Base-by-base conservation (phyloP, 768 basidiomycete species). In the Collybia nuda region DNA sequence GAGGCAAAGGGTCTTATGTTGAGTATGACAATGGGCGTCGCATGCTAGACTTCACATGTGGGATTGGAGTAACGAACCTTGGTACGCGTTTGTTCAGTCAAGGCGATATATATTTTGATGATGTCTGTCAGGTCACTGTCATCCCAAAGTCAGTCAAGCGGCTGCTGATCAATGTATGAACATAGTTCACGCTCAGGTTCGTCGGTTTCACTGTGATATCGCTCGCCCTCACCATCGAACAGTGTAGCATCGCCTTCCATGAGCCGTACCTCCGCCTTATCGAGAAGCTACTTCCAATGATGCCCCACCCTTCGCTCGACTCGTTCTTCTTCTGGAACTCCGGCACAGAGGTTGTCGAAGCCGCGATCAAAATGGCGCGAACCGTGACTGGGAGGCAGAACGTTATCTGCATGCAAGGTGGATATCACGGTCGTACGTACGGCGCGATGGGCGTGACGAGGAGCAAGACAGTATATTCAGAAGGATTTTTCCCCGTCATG, bases 271-370 rank as follows among this genome's bases (percentile, higher is more conserved):
- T 97, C 17, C 77, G 84, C 44, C 88, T 98, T 59, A 88, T 98
- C 61, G 81, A 96, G 66, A 80, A 80, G 48, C 78, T 98, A 6
- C 70, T 96, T 11, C 90, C 93, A 0, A 71, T 88, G 51, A 94
- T 98, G 93, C 95, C 95, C 2, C 73, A 95, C 69, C 78, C 85
- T 0, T 94, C 93, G 1, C 78, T 98, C 26, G 89, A 96, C 66
- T 91, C 91, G 21, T 98, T 98, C 79, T 97, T 94, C 80, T 92
- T 97, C 70, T 92, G 90, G 89, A 98, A 92, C 73, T 95, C 93
- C 2, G 96, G 96, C 2, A 86, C 92, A 0, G 96, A 98, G 67
- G 96, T 94, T 1, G 79, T 93, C 39, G 95, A 97, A 69, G 91
- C 85, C 0, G 79, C 93, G 2, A 69, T 98, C 55, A 98, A 97